Conservation (phyloP, 1,284 basidiomycete genomes). For the Cutaneotrichosporon mucoides region DNA sequence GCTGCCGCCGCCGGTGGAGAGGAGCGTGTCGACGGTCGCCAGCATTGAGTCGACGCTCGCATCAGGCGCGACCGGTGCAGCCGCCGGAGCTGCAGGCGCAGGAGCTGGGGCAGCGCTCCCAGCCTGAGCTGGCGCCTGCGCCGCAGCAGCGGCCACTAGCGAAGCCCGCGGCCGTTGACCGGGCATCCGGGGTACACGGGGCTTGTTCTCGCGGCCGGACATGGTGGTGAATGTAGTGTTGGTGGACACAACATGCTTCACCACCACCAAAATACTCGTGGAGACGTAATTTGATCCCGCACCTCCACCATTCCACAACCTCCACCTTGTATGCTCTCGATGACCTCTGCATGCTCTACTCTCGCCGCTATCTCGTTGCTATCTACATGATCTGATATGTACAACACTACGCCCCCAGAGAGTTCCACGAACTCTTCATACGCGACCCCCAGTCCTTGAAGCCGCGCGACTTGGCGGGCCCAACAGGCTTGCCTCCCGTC, state of each 20-base stretch:
- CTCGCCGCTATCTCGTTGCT: background rate
- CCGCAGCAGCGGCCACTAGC: conserved; percentile 13
- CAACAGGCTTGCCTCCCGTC: background rate
- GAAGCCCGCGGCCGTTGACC: conserved; percentile 9
- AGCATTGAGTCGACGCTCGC: background rate
- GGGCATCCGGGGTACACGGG: conserved; percentile 16
- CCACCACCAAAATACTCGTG: background rate
- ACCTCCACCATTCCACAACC: background rate
- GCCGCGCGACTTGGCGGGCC: background rate
- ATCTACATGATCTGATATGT: background rate
- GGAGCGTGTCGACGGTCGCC: background rate
- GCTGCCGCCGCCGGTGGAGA: background rate
- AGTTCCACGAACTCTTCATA: background rate
- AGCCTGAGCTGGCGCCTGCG: background rate
- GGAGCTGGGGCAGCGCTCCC: background rate
- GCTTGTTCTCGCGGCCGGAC: conserved; percentile 12
- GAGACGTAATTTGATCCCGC: background rate
- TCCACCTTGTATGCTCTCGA: too few species aligned
- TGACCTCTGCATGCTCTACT: too few species aligned
- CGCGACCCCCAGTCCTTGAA: background rate
- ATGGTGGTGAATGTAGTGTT: background rate
- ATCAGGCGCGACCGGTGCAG: background rate
- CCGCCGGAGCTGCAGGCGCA: background rate
- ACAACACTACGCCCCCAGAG: background rate
- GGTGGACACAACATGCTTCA: background rate